A percentile compares a stretch with the other conserved stretches of the same genome.
These are phyloP conservation scores for Mucor plumbeus DNA, from an alignment of 371 early-diverging fungal species.

Conservation along the genomic window DNA sequence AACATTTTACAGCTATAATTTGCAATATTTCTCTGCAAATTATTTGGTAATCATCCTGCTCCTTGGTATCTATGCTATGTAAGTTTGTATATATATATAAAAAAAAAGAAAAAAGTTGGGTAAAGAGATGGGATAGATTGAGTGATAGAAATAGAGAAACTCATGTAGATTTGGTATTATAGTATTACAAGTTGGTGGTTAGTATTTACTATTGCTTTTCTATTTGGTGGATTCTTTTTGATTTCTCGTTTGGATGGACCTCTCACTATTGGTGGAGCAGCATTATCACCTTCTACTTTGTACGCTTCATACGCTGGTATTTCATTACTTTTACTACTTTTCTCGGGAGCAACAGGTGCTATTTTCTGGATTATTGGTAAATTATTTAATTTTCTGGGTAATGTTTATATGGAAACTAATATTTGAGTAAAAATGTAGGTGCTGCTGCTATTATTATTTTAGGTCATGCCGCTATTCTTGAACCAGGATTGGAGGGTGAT, in stretches of 20 bases:
- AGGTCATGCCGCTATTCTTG: conserved; percentile 69
- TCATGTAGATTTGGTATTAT: not conserved
- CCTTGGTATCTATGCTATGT: conserved; percentile 68
- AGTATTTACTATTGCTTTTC: conserved; percentile 59
- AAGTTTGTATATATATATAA: conserved; percentile 39
- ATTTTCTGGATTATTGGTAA: conserved; percentile 74
- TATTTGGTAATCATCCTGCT: conserved; percentile 64
- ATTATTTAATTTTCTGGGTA: conserved; percentile 10
- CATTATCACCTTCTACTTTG: conserved; percentile 55
- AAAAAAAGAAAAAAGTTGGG: too few relatives aligned
- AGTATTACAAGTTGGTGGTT: conserved; percentile 66
- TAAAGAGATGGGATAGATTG: not conserved
- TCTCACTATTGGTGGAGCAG: conserved; percentile 47
- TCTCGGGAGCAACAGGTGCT: conserved; percentile 67
- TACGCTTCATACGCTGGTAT: conserved; percentile 55
- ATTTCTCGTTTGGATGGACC: conserved; percentile 62
- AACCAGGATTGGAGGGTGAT: conserved; percentile 68
- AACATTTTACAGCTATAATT: conserved; percentile 55
- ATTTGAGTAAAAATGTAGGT: conserved; percentile 32
- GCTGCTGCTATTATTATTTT: conserved; percentile 65
- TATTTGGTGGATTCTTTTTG: conserved; percentile 60
- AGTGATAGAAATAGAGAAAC: not conserved
- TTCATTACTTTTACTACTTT: conserved; percentile 60
- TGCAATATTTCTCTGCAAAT: conserved; percentile 69
- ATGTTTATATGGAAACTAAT: not conserved